A percentile compares a stretch with the other conserved stretches of the same genome.
These are phyloP conservation scores for Paspalum notatum DNA, from an alignment of 176 grass and related monocot species.

Conservation along the genomic window DNA sequence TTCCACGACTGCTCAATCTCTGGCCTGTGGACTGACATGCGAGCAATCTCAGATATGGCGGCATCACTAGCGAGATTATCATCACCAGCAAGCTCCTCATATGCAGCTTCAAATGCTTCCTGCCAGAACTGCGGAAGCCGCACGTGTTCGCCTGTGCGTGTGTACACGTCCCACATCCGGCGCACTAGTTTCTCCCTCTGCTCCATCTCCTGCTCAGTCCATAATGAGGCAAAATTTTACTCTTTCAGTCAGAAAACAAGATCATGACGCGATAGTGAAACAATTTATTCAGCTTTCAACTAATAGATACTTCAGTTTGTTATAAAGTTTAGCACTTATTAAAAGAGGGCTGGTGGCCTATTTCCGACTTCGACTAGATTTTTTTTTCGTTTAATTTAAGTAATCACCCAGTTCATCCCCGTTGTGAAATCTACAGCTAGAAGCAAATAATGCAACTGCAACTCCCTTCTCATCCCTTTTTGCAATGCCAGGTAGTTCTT, in stretches of 20 bases:
- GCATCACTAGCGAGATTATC: conserved; percentile 50
- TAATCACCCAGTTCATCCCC: background rate
- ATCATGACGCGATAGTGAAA: conserved; percentile 21
- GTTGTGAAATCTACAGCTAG: background rate
- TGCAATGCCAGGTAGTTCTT: background rate
- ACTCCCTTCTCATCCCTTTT: background rate
- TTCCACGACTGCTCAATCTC: conserved; percentile 57
- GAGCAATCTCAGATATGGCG: conserved; percentile 76
- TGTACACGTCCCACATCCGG: conserved; percentile 88
- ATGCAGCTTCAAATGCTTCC: conserved; percentile 88
- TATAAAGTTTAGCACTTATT: background rate
- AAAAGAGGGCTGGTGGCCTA: no score
- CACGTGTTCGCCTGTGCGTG: conserved; percentile 53
- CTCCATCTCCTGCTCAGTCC: conserved; percentile 75
- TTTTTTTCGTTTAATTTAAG: background rate
- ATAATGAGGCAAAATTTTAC: conserved; percentile 14
- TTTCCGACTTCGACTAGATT: background rate
- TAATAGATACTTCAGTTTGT: background rate
- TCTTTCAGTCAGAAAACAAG: background rate
- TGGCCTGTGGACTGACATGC: conserved; percentile 64
- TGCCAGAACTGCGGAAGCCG: conserved; percentile 78
- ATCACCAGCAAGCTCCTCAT: conserved; percentile 81
- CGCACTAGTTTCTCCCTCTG: conserved; percentile 81
- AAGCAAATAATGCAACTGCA: background rate
- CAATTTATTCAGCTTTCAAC: background rate